A percentile compares a stretch with the other conserved stretches of the same genome.
Conservation (phyloP, 306 rosid species). For the Prunus persica region DNA sequence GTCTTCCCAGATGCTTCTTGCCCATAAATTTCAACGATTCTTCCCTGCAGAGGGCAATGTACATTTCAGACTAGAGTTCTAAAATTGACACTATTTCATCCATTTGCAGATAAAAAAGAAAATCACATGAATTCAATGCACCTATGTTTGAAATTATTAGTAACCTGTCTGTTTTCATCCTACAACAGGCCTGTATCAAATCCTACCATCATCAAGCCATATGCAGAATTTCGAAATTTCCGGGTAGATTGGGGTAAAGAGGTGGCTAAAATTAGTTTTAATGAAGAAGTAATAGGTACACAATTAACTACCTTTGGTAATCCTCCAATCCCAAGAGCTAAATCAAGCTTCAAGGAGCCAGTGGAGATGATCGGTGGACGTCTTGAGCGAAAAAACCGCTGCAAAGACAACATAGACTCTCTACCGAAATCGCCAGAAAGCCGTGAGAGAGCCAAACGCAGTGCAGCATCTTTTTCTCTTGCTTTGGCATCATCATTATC, state of each 20-base stretch:
- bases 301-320: constrained; percentile 61
- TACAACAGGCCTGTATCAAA: not conserved
- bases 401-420: constrained; percentile 61
- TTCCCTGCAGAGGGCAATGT: constrained; percentile 50
- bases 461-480: constrained; percentile 55
- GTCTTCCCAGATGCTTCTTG: constrained; percentile 88
- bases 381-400: constrained; percentile 48
- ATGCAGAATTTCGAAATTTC: no score
- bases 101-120: not conserved
- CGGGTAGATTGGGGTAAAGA: not conserved
- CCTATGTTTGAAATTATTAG: not conserved
- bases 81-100: not conserved
- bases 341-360: constrained; percentile 82
- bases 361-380: constrained; percentile 58
- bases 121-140: not conserved
- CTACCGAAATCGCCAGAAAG: constrained; percentile 63
- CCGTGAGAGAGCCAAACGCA: constrained; percentile 57
- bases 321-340: constrained; percentile 87
- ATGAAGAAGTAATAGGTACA: not conserved
- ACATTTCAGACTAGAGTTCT: not conserved
- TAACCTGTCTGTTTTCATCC: not conserved
- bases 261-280: not conserved
- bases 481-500: constrained; percentile 53
- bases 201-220: not conserved
- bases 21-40: constrained; percentile 87